Conservation (phyloP, 345 rosid genomes). For the Boechera retrofracta region DNA sequence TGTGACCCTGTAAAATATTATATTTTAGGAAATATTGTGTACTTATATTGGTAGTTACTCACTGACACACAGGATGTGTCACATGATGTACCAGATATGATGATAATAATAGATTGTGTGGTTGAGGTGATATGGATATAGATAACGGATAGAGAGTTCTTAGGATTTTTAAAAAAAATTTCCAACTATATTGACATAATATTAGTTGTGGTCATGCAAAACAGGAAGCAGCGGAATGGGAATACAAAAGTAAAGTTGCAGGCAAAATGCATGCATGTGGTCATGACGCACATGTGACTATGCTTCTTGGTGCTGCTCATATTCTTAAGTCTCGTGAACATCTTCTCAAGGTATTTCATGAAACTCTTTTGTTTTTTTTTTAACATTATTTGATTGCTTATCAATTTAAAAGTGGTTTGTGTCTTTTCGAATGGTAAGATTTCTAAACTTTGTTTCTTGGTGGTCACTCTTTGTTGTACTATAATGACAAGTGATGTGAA, state of each 20-base stretch:
- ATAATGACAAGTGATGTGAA: background rate
- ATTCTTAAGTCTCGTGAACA: slow-evolving; percentile 61
- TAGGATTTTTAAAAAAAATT: background rate
- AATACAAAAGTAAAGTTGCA: slow-evolving; percentile 72
- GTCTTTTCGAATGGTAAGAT: background rate
- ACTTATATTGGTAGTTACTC: background rate
- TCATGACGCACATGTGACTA: slow-evolving; percentile 89
- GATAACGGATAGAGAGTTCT: background rate
- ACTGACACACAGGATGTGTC: slow-evolving; percentile 16
- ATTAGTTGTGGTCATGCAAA: slow-evolving; percentile 21
- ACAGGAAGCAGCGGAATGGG: slow-evolving; percentile 91
- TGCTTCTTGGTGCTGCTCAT: slow-evolving; percentile 91
- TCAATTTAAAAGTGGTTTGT: background rate
- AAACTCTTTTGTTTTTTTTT: background rate
- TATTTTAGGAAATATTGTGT: slow-evolving; percentile 14
- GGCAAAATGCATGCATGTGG: slow-evolving; percentile 98
- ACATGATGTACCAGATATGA: slow-evolving; percentile 27
- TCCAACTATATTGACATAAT: background rate
- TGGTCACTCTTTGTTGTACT: slow-evolving; percentile 7
- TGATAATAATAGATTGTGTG: slow-evolving; percentile 19
- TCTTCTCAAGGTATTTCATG: slow-evolving; percentile 47
- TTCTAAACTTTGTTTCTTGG: background rate
- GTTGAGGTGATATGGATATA: slow-evolving; percentile 20
- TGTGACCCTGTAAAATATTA: slow-evolving; percentile 36
- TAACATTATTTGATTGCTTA: background rate